phyloP scores from a whole-genome alignment of 176 grass and related monocot genomes.

The Musa troglodytarum region DNA sequence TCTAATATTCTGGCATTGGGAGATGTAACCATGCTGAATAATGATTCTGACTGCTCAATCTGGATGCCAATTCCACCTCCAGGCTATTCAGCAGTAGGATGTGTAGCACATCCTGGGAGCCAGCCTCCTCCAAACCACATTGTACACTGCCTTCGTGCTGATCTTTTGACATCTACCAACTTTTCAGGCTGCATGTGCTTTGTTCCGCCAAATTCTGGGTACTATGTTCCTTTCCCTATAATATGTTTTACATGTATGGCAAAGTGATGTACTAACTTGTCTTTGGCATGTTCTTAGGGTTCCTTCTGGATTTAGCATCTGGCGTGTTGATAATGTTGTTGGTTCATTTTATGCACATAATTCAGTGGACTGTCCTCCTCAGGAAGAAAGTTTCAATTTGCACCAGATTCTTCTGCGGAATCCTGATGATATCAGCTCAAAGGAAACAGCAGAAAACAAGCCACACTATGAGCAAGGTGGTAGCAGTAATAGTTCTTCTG shows the following conservation, averaged over 20 bases:
- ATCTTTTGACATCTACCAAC: constrained; percentile 64
- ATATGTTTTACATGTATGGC: neutral
- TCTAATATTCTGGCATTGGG: constrained; percentile 30
- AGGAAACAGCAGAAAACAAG: constrained; percentile 34
- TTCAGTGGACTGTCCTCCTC: constrained; percentile 54
- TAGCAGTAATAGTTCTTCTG: constrained; percentile 34
- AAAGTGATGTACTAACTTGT: neutral
- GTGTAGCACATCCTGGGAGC: constrained; percentile 63
- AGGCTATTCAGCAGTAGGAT: constrained; percentile 83
- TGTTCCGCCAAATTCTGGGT: constrained; percentile 40
- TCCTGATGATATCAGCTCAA: constrained; percentile 43
- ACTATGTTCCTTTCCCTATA: constrained; percentile 20
- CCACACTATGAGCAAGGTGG: constrained; percentile 33
- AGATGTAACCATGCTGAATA: constrained; percentile 21
- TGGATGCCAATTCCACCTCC: constrained; percentile 77
- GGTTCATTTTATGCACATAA: constrained; percentile 60
- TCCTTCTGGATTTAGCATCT: constrained; percentile 67
- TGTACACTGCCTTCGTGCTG: constrained; percentile 80
- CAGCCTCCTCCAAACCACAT: constrained; percentile 76
- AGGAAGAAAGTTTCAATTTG: constrained; percentile 53
- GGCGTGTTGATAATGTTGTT: constrained; percentile 85
- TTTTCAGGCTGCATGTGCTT: constrained; percentile 74
- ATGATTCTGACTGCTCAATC: constrained; percentile 67
- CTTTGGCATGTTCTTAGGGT: constrained; percentile 28
- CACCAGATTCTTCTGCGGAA: constrained; percentile 80